Percentiles rank a stretch among this genome's conserved stretches.
Evolutionary conservation across 345 rosid species (phyloP).

Genomic region (Limnanthes douglasii): DNA sequence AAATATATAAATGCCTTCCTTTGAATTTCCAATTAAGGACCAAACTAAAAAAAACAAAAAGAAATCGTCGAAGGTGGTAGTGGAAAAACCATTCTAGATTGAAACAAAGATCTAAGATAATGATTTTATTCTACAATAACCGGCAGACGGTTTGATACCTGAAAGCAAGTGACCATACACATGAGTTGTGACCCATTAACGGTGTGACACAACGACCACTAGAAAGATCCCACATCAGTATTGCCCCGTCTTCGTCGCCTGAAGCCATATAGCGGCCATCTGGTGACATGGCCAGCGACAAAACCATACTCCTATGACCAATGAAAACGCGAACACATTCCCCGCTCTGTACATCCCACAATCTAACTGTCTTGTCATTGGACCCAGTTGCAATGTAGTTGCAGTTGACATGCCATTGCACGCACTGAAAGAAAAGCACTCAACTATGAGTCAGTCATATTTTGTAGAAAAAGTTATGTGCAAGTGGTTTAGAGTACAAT

Average conservation of each 20-base stretch:
- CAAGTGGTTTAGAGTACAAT: too few species aligned
- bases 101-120: too few species aligned
- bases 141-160: conserved; percentile 33
- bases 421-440: conserved; percentile 42
- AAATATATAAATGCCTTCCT: background rate
- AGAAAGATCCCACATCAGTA: conserved; percentile 98
- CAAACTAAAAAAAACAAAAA: background rate
- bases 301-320: conserved; percentile 47
- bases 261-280: conserved; percentile 96
- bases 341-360: conserved; percentile 93
- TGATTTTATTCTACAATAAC: too few species aligned
- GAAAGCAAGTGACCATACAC: conserved; percentile 83
- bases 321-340: conserved; percentile 82
- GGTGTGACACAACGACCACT: conserved; percentile 88
- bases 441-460: too few species aligned
- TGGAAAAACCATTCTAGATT: too few species aligned
- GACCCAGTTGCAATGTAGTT: conserved; percentile 93
- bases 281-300: conserved; percentile 89
- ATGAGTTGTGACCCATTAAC: conserved; percentile 83
- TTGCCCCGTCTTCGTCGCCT: conserved; percentile 90
- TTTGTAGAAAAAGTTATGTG: too few species aligned
- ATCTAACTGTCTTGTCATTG: conserved; percentile 77
- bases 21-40: too few species aligned
- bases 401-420: conserved; percentile 98
- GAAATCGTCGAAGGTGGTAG: too few species aligned